Conservation (phyloP, 2,329 filamentous ascomycete genomes). For the Diaporthe citri region DNA sequence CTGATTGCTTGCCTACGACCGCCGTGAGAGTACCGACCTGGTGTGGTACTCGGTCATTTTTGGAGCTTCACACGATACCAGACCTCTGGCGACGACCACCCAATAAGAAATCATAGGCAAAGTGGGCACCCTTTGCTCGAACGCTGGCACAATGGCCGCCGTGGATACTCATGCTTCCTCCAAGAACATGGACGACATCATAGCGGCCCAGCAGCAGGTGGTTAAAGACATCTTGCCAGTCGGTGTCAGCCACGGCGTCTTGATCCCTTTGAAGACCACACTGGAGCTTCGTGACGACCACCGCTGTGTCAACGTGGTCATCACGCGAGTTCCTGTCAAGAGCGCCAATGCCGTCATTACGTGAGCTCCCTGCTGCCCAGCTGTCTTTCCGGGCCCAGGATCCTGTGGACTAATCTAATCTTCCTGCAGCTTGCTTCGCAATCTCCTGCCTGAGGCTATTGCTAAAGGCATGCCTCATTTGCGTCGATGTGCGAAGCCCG, state of each 20-base stretch:
- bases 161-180: conserved; percentile 32
- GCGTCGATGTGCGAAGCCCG: conserved; percentile 80
- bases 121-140: not conserved
- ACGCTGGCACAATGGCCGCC: conserved; percentile 25
- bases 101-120: not conserved
- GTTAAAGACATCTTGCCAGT: conserved; percentile 49
- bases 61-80: not conserved
- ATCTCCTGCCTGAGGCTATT: conserved; percentile 69
- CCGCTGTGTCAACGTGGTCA: conserved; percentile 72
- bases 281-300: conserved; percentile 73
- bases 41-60: conserved; percentile 11
- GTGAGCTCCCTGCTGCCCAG: conserved; percentile 60
- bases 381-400: conserved; percentile 1
- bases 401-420: conserved; percentile 47
- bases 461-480: conserved; percentile 78
- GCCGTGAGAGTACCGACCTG: conserved; percentile 33
- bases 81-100: not conserved
- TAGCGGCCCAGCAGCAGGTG: conserved; percentile 49
- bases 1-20: conserved; percentile 32
- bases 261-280: conserved; percentile 74
- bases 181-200: conserved; percentile 43
- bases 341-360: conserved; percentile 79
- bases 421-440: conserved; percentile 63
- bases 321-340: conserved; percentile 79
- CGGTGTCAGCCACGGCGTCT: conserved; percentile 59